phyloP scores from a whole-genome alignment of 345 rosid species.

The Limnanthes douglasii region DNA sequence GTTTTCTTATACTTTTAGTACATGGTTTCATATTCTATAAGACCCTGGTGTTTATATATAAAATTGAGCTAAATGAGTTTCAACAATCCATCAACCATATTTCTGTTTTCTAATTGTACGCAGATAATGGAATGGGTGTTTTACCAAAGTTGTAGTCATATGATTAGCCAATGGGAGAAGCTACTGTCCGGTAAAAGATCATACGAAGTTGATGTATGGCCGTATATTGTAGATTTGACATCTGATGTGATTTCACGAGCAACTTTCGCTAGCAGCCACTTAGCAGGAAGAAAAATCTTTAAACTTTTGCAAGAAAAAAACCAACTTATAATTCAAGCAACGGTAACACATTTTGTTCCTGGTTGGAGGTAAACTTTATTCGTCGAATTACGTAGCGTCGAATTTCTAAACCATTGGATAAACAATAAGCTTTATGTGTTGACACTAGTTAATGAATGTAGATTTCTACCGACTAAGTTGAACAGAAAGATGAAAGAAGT shows the following conservation, averaged over 20 bases:
- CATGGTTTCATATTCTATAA: background rate
- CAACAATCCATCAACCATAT: background rate
- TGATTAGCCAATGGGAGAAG: conserved; percentile 20
- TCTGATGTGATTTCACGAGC: conserved; percentile 29
- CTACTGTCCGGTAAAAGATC: conserved; percentile 9
- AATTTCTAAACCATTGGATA: background rate
- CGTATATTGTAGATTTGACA: conserved; percentile 15
- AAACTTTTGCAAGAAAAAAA: conserved; percentile 32
- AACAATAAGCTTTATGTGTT: background rate
- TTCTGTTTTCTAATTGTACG: background rate
- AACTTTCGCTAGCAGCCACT: conserved; percentile 55
- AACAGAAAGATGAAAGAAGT: conserved; percentile 17
- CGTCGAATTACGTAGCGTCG: background rate
- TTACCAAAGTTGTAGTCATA: conserved; percentile 13
- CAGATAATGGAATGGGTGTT: conserved; percentile 19
- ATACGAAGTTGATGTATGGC: conserved; percentile 23
- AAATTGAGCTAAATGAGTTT: conserved; percentile 6
- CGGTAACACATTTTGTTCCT: conserved; percentile 23
- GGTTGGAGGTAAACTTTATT: conserved; percentile 35
- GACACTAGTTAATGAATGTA: too few relatives aligned
- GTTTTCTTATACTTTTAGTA: conserved; percentile 1
- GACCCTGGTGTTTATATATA: too few relatives aligned
- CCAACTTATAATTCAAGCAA: conserved; percentile 13
- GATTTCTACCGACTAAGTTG: conserved; percentile 23
- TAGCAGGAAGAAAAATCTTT: conserved; percentile 57